Percentiles rank a stretch among this genome's conserved stretches.
Evolutionary conservation across 2,329 filamentous ascomycete species (phyloP).

Genomic region (Hymenotorrendiella dingleyae): DNA sequence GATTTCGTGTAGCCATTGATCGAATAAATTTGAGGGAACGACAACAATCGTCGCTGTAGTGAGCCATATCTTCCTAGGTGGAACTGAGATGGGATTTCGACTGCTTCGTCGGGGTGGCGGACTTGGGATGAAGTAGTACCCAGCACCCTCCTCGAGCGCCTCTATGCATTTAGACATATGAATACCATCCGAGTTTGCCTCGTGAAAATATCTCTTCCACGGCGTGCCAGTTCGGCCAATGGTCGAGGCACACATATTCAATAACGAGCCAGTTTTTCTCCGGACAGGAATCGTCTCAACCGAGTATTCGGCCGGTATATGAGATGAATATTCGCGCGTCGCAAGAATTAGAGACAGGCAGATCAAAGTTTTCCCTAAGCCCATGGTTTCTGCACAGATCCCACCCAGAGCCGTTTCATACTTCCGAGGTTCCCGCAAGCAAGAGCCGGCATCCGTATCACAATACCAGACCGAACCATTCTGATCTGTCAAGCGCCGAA

Average conservation of each 20-base stretch:
- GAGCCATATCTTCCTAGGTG: conserved; percentile 50
- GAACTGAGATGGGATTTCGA: conserved; percentile 34
- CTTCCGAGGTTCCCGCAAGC: conserved; percentile 59
- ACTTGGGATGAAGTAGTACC: conserved; percentile 50
- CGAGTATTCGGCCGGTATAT: conserved; percentile 57
- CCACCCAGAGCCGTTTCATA: conserved; percentile 75
- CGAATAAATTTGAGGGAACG: conserved; percentile 74
- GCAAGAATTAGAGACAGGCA: conserved; percentile 72
- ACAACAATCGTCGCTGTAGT: conserved; percentile 70
- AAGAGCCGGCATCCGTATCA: conserved; percentile 55
- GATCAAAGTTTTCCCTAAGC: conserved; percentile 81
- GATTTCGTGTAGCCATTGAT: conserved; percentile 82
- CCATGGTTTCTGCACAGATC: conserved; percentile 76
- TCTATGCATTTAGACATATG: conserved; percentile 49
- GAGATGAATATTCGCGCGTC: conserved; percentile 62
- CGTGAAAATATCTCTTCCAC: conserved; percentile 61
- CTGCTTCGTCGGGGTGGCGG: conserved; percentile 35
- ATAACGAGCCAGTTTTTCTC: conserved; percentile 53
- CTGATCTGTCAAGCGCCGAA: conserved; percentile 56
- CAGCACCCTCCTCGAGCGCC: conserved; percentile 51
- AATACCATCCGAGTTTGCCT: conserved; percentile 29
- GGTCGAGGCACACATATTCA: conserved; percentile 69
- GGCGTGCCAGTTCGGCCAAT: conserved; percentile 62
- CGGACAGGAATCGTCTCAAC: conserved; percentile 34
- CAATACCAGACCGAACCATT: conserved; percentile 61